These are phyloP conservation scores for Taxillus chinensis DNA, from an alignment of 164 flowering plant genomes.

Conservation along the genomic window DNA sequence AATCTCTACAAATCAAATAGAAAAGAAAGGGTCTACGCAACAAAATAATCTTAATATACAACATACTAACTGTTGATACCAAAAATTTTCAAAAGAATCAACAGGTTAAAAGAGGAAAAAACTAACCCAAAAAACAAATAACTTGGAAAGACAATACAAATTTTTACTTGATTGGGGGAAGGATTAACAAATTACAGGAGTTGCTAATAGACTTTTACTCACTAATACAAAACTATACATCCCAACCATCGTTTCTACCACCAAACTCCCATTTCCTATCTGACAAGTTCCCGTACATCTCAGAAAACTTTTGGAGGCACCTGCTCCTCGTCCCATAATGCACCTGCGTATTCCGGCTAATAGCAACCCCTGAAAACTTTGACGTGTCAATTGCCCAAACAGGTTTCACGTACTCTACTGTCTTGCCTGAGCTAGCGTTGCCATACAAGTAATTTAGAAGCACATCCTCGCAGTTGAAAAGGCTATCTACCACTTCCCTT, in stretches of 20 bases:
- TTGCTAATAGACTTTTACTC: neutral
- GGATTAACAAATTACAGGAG: neutral
- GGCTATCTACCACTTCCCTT: conserved; percentile 55
- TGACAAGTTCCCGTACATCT: conserved; percentile 61
- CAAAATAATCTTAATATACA: neutral
- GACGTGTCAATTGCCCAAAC: conserved; percentile 89
- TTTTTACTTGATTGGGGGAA: neutral
- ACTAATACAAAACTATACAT: conserved; percentile 34
- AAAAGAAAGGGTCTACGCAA: no score
- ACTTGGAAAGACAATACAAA: neutral
- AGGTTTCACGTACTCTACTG: conserved; percentile 83
- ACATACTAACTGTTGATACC: neutral
- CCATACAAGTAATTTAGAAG: conserved; percentile 76
- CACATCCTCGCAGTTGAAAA: conserved; percentile 89
- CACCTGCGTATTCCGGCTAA: conserved; percentile 63
- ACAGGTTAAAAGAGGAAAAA: neutral
- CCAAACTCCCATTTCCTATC: conserved; percentile 50
- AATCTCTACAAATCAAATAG: no score
- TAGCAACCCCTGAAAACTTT: conserved; percentile 74
- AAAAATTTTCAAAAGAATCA: neutral
- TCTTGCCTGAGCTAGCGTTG: conserved; percentile 51
- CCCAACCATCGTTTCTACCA: conserved; percentile 74
- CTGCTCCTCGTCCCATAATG: conserved; percentile 64
- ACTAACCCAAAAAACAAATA: neutral
- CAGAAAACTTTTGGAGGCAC: conserved; percentile 55